Conservation (phyloP, 2,329 filamentous ascomycete genomes). For the Verticillium alfalfae region DNA sequence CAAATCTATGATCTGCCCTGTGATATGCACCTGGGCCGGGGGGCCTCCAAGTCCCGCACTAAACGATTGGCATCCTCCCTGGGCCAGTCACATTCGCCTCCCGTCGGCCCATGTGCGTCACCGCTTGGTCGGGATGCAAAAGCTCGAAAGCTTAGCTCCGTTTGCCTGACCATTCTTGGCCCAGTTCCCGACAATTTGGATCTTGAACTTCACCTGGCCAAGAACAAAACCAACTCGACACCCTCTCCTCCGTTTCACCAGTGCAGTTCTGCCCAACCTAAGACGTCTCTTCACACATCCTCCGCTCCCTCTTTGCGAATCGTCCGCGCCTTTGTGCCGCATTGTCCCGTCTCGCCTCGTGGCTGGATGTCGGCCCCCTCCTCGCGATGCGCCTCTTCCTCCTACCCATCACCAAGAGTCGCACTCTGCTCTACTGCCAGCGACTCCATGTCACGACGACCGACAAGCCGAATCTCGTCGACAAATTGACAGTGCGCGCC, state of each 20-base stretch:
- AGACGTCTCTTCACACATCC: too few species aligned
- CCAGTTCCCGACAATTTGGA: neutral
- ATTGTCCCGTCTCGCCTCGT: neutral
- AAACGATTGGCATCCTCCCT: neutral
- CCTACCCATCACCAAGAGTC: conserved; percentile 84
- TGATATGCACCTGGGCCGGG: neutral
- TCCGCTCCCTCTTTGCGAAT: too few species aligned
- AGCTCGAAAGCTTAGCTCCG: conserved; percentile 2
- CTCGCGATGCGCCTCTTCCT: conserved; percentile 83
- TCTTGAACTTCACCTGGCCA: neutral
- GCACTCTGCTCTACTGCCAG: conserved; percentile 89
- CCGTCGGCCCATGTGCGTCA: conserved; percentile 4
- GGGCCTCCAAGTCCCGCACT: neutral
- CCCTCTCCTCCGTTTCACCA: neutral
- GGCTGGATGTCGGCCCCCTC: neutral
- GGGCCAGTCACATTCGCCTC: neutral
- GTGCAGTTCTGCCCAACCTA: too few species aligned
- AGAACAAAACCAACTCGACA: neutral
- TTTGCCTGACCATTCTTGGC: neutral
- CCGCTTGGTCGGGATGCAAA: conserved; percentile 3
- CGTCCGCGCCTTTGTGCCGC: too few species aligned
- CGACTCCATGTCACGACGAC: conserved; percentile 55
- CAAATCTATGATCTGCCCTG: neutral
- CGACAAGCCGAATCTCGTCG: conserved; percentile 51
- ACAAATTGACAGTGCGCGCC: conserved; percentile 66